Base-by-base conservation (phyloP, 1,139 yeast genomes). In the Candida sojae region DNA sequence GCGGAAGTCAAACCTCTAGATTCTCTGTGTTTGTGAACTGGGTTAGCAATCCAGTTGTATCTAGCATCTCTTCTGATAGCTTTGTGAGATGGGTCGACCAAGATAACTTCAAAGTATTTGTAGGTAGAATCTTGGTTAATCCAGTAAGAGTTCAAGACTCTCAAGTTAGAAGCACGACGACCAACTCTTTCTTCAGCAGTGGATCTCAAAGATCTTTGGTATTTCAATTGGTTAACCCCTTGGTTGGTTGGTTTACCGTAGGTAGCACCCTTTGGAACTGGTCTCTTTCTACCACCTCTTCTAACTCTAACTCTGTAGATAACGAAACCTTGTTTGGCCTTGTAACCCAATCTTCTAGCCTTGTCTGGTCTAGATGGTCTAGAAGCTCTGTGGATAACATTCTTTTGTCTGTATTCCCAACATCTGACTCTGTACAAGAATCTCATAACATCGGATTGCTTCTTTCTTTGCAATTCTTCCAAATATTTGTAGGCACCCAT, bases 181-280 rank as follows among this genome's bases (percentile, higher is more conserved):
- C 97, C 99, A 70, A 92, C 96, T 84, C 98, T 91, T 84, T 93
- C 99, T 83, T 93, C 99, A 68, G 99, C 99, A 68, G 97, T 92
- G 66, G 96, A 83, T 80, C 96, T 90, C 78, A 90, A 83, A 60
- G 97, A 87, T 81, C 95, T 90, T 85, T 93, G 99, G 96, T 91
- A 92, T 84, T 93, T 93, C 83, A 93, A 89, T 80, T 93, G 97
- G 85, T 86, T 86, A 67, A 93, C 95, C 89, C 99, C 99, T 84
- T 90, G 96, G 96, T 93, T 93, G 84, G 99, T 93, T 86, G 99
- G 99, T 88, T 93, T 93, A 89, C 99, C 99, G 87, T 92, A 92
- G 75, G 98, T 93, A 70, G 97, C 98, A 88, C 99, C 99, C 93
- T 93, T 93, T 83, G 96, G 92, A 71, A 88, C 98, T 70, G 97